Evolutionary conservation across 495 filamentous ascomycete species (phyloP).

Genomic region (Opeltia flavorubescens): DNA sequence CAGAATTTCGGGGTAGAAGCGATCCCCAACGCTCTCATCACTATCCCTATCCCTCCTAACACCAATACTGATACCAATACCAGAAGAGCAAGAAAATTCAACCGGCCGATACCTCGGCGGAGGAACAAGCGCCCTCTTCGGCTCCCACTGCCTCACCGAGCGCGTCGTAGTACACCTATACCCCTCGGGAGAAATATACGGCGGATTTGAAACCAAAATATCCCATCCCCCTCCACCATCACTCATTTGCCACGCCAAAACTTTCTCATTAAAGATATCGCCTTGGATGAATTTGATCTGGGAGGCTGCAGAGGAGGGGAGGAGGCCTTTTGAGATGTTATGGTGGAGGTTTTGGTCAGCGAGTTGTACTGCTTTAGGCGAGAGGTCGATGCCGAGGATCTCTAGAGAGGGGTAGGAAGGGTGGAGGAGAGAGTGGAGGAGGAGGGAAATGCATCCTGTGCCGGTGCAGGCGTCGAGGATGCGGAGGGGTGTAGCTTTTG

Average conservation of each 20-base stretch:
- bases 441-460: constrained; percentile 77
- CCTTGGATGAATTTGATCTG: constrained; percentile 36
- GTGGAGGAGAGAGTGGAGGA: constrained; percentile 44
- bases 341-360: constrained; percentile 44
- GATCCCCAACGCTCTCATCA: constrained; percentile 3
- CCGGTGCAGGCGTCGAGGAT: constrained; percentile 83
- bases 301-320: constrained; percentile 17
- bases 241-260: background rate
- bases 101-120: constrained; percentile 5
- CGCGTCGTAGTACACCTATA: constrained; percentile 49
- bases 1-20: constrained; percentile 10
- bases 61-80: no score
- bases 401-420: constrained; percentile 17
- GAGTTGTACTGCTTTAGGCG: constrained; percentile 40
- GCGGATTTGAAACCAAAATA: constrained; percentile 78
- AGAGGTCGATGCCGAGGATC: constrained; percentile 29
- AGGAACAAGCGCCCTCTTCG: constrained; percentile 63
- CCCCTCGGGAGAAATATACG: constrained; percentile 58
- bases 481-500: constrained; percentile 22
- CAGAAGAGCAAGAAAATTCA: no score
- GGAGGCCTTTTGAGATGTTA: constrained; percentile 26
- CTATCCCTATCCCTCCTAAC: background rate
- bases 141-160: constrained; percentile 71
- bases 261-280: constrained; percentile 36
- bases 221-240: constrained; percentile 29